A percentile compares a stretch with the other conserved stretches of the same genome.
These are phyloP conservation scores for Conringia planisiliqua DNA, from an alignment of 345 rosid genomes.

Conservation along the genomic window DNA sequence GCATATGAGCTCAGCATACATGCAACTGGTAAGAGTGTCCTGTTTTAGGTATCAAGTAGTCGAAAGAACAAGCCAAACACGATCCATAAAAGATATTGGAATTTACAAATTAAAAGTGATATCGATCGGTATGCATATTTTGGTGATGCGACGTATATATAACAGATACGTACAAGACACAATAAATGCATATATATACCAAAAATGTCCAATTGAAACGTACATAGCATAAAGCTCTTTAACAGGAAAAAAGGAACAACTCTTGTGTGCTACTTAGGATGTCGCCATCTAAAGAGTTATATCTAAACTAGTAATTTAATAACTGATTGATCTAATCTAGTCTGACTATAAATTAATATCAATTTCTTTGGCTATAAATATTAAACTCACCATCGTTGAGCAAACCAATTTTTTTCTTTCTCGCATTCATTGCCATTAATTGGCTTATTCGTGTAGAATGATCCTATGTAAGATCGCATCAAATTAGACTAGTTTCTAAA, in stretches of 20 bases:
- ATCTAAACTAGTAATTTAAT: neutral
- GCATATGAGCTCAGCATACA: neutral
- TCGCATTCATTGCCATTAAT: neutral
- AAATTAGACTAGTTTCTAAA: constrained; percentile 13
- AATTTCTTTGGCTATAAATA: neutral
- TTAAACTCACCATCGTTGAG: constrained; percentile 4
- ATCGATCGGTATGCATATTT: neutral
- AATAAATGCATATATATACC: neutral
- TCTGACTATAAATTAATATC: too few relatives aligned
- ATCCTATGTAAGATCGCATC: neutral
- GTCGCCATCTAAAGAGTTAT: neutral
- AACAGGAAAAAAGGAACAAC: neutral
- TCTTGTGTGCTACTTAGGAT: neutral
- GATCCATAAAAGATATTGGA: neutral
- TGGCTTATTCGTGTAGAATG: neutral
- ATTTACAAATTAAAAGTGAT: neutral
- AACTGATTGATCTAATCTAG: neutral
- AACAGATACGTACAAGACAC: neutral
- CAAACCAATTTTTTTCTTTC: neutral
- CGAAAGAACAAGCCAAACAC: neutral
- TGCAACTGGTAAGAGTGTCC: neutral
- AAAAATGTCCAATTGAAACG: neutral
- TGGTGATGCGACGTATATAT: neutral
- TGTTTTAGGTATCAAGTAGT: neutral
- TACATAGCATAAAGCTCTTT: neutral